phyloP scores from a whole-genome alignment of 2,329 filamentous ascomycete genomes.

The Cordyceps tenuipes region DNA sequence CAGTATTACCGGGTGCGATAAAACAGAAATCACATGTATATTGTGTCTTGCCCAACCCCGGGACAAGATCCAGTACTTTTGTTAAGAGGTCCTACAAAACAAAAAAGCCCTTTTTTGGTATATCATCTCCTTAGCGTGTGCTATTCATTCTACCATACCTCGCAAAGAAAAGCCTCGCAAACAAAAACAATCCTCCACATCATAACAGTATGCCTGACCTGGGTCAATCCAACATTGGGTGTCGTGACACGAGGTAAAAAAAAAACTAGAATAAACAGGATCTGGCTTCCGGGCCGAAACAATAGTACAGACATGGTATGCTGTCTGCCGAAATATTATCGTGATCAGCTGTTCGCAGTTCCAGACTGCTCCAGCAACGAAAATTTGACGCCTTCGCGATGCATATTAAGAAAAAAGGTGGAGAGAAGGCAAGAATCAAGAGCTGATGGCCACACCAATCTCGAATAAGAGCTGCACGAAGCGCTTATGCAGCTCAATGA shows the following conservation, averaged over 20 bases:
- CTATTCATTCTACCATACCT: neutral
- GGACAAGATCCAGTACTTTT: neutral
- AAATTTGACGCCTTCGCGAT: conserved; percentile 16
- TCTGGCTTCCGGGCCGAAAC: neutral
- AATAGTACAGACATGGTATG: neutral
- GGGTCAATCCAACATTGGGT: conserved; percentile 6
- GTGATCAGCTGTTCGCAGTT: neutral
- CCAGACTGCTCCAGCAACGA: conserved; percentile 12
- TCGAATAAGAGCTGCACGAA: conserved; percentile 57
- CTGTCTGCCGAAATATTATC: neutral
- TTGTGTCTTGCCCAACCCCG: neutral
- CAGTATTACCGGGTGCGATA: neutral
- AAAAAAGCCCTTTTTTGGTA: neutral
- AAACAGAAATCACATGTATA: neutral
- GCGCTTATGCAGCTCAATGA: conserved; percentile 55
- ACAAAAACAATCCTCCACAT: neutral
- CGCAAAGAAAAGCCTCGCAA: neutral
- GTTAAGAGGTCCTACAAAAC: neutral
- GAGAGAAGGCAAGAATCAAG: conserved; percentile 22
- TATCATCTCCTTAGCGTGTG: conserved; percentile 5
- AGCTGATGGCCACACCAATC: conserved; percentile 45
- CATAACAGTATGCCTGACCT: neutral
- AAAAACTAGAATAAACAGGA: neutral
- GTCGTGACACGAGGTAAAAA: neutral
- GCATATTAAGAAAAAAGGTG: conserved; percentile 12